A percentile compares a stretch with the other conserved stretches of the same genome.
These are phyloP conservation scores for Eucalyptus curtisii DNA, from an alignment of 345 rosid species.

Conservation along the genomic window DNA sequence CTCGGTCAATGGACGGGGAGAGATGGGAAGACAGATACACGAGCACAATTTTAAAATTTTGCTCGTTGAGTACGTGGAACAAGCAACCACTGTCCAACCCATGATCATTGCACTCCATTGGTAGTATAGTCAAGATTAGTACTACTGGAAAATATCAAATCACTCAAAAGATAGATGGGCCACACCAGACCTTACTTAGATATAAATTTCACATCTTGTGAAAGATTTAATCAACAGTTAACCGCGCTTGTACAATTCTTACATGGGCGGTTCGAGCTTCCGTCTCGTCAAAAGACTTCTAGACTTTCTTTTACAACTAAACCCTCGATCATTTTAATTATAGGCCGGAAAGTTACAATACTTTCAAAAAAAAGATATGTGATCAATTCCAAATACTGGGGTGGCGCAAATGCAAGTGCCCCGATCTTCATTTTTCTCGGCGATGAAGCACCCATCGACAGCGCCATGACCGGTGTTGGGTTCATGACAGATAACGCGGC, in stretches of 20 bases:
- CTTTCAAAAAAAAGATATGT: slow-evolving; percentile 34
- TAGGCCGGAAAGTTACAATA: slow-evolving; percentile 30
- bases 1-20: too few relatives aligned
- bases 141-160: too few relatives aligned
- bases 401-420: slow-evolving; percentile 27
- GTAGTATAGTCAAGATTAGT: too few relatives aligned
- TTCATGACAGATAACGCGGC: slow-evolving; percentile 26
- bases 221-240: too few relatives aligned
- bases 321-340: slow-evolving; percentile 48
- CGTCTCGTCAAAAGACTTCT: background rate
- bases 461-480: background rate
- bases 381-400: slow-evolving; percentile 34
- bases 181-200: too few relatives aligned
- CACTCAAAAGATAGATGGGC: too few relatives aligned
- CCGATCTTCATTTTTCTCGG: slow-evolving; percentile 39
- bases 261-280: background rate
- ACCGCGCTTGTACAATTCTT: background rate
- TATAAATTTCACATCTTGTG: too few relatives aligned
- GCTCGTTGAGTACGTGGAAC: too few relatives aligned
- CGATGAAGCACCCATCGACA: slow-evolving; percentile 16
- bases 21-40: too few relatives aligned
- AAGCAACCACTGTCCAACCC: too few relatives aligned
- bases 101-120: too few relatives aligned
- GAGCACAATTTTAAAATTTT: too few relatives aligned
- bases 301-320: slow-evolving; percentile 16